A percentile compares a stretch with the other conserved stretches of the same genome.
These are phyloP conservation scores for Gnetum montanum DNA, from an alignment of 75 land plant species.

Conservation along the genomic window DNA sequence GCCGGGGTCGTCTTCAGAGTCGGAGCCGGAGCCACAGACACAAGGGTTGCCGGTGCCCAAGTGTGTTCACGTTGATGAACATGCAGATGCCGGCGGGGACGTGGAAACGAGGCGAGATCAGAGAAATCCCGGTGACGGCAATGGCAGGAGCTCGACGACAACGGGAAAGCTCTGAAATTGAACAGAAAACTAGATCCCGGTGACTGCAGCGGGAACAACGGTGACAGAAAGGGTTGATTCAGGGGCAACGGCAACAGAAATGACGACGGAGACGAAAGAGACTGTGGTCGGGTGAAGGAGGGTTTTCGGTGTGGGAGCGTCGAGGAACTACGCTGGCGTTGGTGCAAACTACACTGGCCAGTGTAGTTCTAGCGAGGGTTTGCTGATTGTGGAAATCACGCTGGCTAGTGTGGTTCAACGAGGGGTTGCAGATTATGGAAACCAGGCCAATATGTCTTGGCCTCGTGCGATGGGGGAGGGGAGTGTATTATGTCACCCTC, in stretches of 20 bases:
- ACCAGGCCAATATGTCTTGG: neutral
- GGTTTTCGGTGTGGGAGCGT: neutral
- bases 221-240: neutral
- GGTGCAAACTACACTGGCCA: neutral
- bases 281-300: neutral
- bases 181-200: neutral
- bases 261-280: neutral
- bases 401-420: too few relatives aligned
- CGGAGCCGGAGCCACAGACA: neutral
- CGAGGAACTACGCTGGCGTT: neutral
- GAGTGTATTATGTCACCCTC: too few relatives aligned
- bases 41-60: neutral
- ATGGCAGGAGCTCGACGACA: neutral
- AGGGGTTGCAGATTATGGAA: too few relatives aligned
- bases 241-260: neutral
- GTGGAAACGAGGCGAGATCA: neutral
- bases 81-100: neutral
- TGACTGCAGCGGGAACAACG: neutral
- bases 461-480: neutral
- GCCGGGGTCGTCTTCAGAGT: constrained; percentile 33
- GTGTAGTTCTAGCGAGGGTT: too few relatives aligned
- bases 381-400: neutral
- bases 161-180: neutral
- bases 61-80: neutral
- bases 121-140: neutral